These are phyloP conservation scores for Cryptococcus sp. DNA, from an alignment of 1,284 basidiomycete species.

Conservation along the genomic window DNA sequence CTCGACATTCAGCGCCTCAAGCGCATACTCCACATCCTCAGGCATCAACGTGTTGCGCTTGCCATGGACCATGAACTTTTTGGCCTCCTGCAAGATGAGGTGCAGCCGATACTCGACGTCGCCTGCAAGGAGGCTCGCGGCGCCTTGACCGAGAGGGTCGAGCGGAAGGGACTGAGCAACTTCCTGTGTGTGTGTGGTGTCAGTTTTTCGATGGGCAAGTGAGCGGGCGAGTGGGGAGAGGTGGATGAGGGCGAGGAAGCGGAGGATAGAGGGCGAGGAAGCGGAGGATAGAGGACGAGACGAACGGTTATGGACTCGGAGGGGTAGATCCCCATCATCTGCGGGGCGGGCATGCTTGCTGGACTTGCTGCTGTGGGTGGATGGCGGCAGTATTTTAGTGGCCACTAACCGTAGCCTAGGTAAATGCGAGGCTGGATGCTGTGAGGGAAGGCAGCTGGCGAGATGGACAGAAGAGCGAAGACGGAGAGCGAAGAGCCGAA, in stretches of 20 bases:
- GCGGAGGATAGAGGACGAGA: neutral
- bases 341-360: conserved; percentile 37
- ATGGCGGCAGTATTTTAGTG: neutral
- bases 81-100: conserved; percentile 72
- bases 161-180: conserved; percentile 86
- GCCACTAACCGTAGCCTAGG: too few species aligned
- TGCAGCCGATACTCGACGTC: conserved; percentile 97
- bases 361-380: neutral
- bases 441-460: too few species aligned
- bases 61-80: conserved; percentile 93
- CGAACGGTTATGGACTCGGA: conserved; percentile 40
- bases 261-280: neutral
- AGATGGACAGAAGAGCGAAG: too few species aligned
- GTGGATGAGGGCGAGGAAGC: neutral
- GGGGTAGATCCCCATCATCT: conserved; percentile 44
- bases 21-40: conserved; percentile 86
- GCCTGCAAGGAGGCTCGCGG: conserved; percentile 81
- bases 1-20: conserved; percentile 92
- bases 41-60: conserved; percentile 81
- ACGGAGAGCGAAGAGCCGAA: too few species aligned
- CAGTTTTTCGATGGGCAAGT: neutral
- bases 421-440: too few species aligned
- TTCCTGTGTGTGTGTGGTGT: conserved; percentile 62
- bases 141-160: conserved; percentile 69
- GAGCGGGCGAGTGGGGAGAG: neutral